phyloP scores from a whole-genome alignment of 495 filamentous ascomycete genomes.

The Trichoderma erinaceum region DNA sequence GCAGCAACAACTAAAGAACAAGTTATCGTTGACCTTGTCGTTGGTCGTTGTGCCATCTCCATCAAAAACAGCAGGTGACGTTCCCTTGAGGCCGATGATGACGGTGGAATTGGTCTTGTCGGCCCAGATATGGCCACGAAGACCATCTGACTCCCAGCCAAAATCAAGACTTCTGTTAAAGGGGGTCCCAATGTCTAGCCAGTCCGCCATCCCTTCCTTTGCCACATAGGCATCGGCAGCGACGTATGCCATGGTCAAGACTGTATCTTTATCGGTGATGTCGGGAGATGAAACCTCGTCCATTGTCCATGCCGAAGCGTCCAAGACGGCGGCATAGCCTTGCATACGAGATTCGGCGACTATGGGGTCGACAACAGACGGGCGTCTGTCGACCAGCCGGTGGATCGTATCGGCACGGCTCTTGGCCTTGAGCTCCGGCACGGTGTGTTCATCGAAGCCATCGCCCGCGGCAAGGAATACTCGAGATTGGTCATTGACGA shows the following conservation, averaged over 20 bases:
- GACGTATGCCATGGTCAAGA: constrained; percentile 79
- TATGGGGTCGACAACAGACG: constrained; percentile 67
- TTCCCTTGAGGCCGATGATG: constrained; percentile 89
- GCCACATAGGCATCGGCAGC: constrained; percentile 83
- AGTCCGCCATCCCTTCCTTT: constrained; percentile 62
- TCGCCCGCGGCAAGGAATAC: constrained; percentile 63
- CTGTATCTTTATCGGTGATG: constrained; percentile 75
- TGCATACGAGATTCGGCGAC: constrained; percentile 59
- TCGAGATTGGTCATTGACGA: constrained; percentile 52
- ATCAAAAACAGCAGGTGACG: constrained; percentile 84
- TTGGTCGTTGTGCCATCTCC: constrained; percentile 93
- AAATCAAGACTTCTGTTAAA: constrained; percentile 82
- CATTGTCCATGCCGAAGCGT: constrained; percentile 70
- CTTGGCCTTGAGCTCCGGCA: constrained; percentile 44
- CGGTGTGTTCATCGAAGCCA: constrained; percentile 41
- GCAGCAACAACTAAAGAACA: constrained; percentile 97
- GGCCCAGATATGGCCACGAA: constrained; percentile 87
- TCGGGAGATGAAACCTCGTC: constrained; percentile 77
- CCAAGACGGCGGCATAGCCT: constrained; percentile 53
- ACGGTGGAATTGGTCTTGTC: constrained; percentile 81
- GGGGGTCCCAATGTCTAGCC: constrained; percentile 70
- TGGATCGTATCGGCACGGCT: constrained; percentile 63
- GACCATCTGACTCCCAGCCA: constrained; percentile 84
- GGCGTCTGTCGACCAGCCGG: constrained; percentile 71
- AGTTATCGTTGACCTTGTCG: constrained; percentile 95